Evolutionary conservation across 176 grass and related monocot species (phyloP), one percentile per base, ranked within the genome.

Genomic region (Hyparrhenia diplandra): DNA sequence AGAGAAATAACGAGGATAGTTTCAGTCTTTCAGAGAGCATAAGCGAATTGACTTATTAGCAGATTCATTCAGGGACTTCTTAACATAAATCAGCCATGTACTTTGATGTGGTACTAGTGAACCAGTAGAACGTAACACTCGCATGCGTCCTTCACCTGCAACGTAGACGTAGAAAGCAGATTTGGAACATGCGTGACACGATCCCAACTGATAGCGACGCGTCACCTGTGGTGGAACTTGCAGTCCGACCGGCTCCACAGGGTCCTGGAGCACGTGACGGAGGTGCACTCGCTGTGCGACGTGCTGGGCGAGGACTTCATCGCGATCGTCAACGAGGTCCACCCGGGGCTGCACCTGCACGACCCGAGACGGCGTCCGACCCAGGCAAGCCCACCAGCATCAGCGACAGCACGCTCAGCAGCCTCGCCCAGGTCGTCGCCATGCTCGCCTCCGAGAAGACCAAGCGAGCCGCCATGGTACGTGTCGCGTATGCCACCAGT

Each of bases 251-350:
- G 89, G 9, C 80, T 87, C 24, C 71, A 89, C 71, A 88, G 58
- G 80, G 79, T 92, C 8, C 68, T 88, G 36, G 86, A 89, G 69
- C 83, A 83, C 21, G 83, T 92, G 28, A 92, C 86, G 2, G 90
- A 92, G 75, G 86, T 92, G 75, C 86, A 92, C 71, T 92, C 86
- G 20, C 83, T 92, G 63, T 89, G 90, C 83, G 83, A 85, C 64
- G 74, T 83, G 40, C 90, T 92, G 86, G 86, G 24, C 79, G 86
- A 79, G 83, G 86, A 92, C 84, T 89, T 92, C 86, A 67, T 78
- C 64, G 75, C 80, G 4, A 76, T 83, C 35, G 90, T 89, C 39
- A 85, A 92, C 79, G 79, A 86, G 41, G 90, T 92, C 34, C 86
- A 92, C 80, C 90, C 90, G 42, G 87, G 90, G 0, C 76, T 92